Conservation (phyloP, 352 stramenopile genomes). For the Globisporangium canariense region DNA sequence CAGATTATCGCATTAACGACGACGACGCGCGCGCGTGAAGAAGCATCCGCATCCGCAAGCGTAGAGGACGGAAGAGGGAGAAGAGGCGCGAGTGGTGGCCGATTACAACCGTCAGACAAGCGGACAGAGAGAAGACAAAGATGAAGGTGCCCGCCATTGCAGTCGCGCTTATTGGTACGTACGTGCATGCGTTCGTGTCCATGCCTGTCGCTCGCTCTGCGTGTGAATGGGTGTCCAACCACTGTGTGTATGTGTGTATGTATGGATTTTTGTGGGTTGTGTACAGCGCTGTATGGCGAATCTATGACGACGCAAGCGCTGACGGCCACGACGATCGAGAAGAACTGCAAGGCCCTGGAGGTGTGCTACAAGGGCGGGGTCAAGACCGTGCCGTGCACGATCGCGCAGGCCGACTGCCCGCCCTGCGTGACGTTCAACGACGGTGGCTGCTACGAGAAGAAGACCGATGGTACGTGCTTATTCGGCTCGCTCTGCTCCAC, state of each 20-base stretch:
- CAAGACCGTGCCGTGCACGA: constrained; percentile 17
- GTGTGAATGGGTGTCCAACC: no score
- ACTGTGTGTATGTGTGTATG: neutral
- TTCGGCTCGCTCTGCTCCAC: constrained; percentile 34
- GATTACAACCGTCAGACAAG: neutral
- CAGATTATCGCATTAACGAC: neutral
- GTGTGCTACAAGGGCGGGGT: constrained; percentile 30
- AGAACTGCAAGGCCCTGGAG: constrained; percentile 19
- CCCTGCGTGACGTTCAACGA: constrained; percentile 31
- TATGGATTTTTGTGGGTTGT: neutral
- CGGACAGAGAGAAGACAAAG: neutral
- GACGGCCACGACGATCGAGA: constrained; percentile 11
- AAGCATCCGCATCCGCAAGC: neutral
- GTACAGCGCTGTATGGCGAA: constrained; percentile 7
- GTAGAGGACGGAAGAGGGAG: neutral
- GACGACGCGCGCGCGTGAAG: neutral
- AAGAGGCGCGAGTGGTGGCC: neutral
- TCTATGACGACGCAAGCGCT: constrained; percentile 1
- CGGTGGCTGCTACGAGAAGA: constrained; percentile 25
- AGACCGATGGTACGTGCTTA: constrained; percentile 15
- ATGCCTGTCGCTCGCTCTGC: neutral
- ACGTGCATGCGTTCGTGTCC: neutral
- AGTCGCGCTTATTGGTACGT: constrained; percentile 14
- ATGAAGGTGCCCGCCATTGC: constrained; percentile 14
- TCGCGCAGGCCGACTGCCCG: constrained; percentile 26